A percentile compares a stretch with the other conserved stretches of the same genome.
Conservation (phyloP, 441 rosid genomes). For the Pelargonium australe region DNA sequence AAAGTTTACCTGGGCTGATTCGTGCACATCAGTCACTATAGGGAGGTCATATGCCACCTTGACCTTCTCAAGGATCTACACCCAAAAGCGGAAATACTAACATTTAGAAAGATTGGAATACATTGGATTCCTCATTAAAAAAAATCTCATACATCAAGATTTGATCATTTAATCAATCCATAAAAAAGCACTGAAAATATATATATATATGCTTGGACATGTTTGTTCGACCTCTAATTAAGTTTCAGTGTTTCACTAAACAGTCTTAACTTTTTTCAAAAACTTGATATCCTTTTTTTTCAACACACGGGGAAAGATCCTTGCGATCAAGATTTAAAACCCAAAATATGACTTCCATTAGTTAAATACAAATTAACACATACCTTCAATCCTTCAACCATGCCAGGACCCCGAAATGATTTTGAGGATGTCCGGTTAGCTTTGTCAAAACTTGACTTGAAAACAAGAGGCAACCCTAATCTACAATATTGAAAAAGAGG, state of each 20-base stretch:
- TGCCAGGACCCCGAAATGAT: constrained; percentile 87
- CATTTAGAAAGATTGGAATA: not conserved
- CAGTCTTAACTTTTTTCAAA: not conserved
- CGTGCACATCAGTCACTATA: constrained; percentile 83
- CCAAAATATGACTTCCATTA: not conserved
- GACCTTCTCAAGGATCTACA: constrained; percentile 86
- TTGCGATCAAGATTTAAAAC: no score
- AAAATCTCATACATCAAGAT: not conserved
- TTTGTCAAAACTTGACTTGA: constrained; percentile 93
- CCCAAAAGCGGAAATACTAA: constrained; percentile 13
- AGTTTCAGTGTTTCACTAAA: not conserved
- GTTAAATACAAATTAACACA: constrained; percentile 4
- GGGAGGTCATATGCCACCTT: constrained; percentile 70
- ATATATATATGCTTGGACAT: not conserved
- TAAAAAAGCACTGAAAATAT: not conserved
- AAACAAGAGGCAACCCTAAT: constrained; percentile 69
- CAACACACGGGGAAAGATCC: not conserved
- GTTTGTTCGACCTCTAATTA: not conserved
- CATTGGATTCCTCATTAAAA: not conserved
- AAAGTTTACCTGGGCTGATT: constrained; percentile 53
- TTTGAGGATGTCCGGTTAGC: constrained; percentile 82
- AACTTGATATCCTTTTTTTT: not conserved
- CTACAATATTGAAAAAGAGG: constrained; percentile 30
- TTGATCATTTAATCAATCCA: not conserved
- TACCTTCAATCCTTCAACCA: constrained; percentile 82